Evolutionary conservation across 305 asterid species (phyloP).

Genomic region (Fraxinus angustifolia): DNA sequence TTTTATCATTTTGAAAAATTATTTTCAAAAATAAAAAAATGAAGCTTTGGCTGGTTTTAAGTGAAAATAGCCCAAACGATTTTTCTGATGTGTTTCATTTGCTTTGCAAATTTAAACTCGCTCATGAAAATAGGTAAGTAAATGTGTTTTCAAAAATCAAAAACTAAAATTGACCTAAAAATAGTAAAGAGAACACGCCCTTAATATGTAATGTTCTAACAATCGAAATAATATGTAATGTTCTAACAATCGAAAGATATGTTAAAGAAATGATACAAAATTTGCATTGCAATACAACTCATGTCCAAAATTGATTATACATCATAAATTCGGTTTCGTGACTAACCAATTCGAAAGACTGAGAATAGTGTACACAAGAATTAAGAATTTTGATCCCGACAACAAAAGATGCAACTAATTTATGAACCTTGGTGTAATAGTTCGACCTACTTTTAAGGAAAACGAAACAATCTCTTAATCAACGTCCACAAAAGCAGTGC

Average conservation of each 20-base stretch:
- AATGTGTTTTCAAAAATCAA: no score
- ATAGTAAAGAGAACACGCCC: no score
- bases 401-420: neutral
- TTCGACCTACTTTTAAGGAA: neutral
- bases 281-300: neutral
- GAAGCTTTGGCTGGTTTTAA: no score
- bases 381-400: neutral
- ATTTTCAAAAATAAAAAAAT: no score
- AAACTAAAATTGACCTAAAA: no score
- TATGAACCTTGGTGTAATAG: neutral
- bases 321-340: neutral
- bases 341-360: neutral
- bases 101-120: no score
- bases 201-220: neutral
- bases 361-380: neutral
- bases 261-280: neutral
- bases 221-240: neutral
- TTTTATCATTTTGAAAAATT: no score
- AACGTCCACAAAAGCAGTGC: slow-evolving; percentile 42
- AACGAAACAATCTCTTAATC: slow-evolving; percentile 23
- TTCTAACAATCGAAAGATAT: neutral
- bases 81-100: no score
- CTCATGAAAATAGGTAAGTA: no score
- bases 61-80: no score
- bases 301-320: neutral